These are phyloP conservation scores for Venturia aucupariae DNA, from an alignment of 2,329 filamentous ascomycete genomes.

Conservation along the genomic window DNA sequence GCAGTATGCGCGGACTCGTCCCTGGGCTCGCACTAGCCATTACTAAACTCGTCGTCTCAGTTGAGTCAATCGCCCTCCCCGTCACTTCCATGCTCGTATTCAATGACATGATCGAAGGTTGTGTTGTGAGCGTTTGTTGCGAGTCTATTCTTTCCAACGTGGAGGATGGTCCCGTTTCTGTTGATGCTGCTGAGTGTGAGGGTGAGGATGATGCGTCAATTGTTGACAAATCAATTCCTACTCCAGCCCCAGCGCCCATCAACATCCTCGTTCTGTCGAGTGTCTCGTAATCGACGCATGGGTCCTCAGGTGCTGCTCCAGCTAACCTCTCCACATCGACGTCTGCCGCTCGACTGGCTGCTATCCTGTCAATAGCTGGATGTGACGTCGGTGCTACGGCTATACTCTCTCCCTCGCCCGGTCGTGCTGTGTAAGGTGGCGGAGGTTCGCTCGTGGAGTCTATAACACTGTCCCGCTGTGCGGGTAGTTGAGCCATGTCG, in stretches of 20 bases:
- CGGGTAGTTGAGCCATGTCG: background rate
- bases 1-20: background rate
- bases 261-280: background rate
- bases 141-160: background rate
- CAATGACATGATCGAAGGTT: background rate
- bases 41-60: background rate
- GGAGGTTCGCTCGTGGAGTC: background rate
- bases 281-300: background rate
- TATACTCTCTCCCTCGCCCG: background rate
- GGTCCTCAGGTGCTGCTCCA: background rate
- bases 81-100: background rate
- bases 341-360: background rate
- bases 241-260: background rate
- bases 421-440: constrained; percentile 1
- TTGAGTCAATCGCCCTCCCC: background rate
- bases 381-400: background rate
- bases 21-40: background rate
- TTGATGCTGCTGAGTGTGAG: background rate
- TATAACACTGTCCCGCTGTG: background rate
- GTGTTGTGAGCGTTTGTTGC: background rate
- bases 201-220: background rate
- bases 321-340: background rate
- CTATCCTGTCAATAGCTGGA: background rate
- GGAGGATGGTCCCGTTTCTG: background rate
- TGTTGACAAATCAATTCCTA: background rate